These are phyloP conservation scores for Whalleya microplaca DNA, from an alignment of 2,329 filamentous ascomycete species.

Conservation along the genomic window DNA sequence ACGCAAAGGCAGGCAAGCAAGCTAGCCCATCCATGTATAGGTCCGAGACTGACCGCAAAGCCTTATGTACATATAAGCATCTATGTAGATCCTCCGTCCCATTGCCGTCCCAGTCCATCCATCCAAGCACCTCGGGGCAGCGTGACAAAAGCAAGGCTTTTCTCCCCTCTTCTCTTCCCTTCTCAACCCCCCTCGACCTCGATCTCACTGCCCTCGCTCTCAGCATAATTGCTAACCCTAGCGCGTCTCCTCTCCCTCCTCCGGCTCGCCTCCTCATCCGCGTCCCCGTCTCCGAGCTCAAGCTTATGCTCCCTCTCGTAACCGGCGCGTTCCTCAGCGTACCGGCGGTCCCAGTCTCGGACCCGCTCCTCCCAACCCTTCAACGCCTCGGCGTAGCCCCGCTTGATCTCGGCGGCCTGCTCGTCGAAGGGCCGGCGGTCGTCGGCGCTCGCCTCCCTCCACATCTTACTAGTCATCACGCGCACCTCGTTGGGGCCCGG, in stretches of 20 bases:
- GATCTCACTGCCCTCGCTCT: slow-evolving; percentile 42
- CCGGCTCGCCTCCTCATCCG: slow-evolving; percentile 22
- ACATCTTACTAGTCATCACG: slow-evolving; percentile 84
- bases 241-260: slow-evolving; percentile 36
- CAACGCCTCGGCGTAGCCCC: slow-evolving; percentile 61
- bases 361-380: slow-evolving; percentile 64
- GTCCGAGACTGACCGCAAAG: not conserved
- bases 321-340: slow-evolving; percentile 54
- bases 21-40: not conserved
- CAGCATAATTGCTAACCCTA: slow-evolving; percentile 44
- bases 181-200: slow-evolving; percentile 28
- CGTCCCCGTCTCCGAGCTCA: slow-evolving; percentile 35
- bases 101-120: no score
- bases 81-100: no score
- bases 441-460: slow-evolving; percentile 75
- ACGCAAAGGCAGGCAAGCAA: not conserved
- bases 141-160: not conserved
- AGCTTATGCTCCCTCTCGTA: slow-evolving; percentile 60
- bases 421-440: slow-evolving; percentile 79
- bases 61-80: slow-evolving; percentile 2
- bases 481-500: slow-evolving; percentile 80
- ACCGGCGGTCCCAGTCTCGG: slow-evolving; percentile 73
- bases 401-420: slow-evolving; percentile 72
- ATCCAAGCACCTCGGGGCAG: not conserved
- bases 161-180: not conserved